Base-by-base conservation (phyloP, 2,329 filamentous ascomycete species). In the Pseudogymnoascus sp. region DNA sequence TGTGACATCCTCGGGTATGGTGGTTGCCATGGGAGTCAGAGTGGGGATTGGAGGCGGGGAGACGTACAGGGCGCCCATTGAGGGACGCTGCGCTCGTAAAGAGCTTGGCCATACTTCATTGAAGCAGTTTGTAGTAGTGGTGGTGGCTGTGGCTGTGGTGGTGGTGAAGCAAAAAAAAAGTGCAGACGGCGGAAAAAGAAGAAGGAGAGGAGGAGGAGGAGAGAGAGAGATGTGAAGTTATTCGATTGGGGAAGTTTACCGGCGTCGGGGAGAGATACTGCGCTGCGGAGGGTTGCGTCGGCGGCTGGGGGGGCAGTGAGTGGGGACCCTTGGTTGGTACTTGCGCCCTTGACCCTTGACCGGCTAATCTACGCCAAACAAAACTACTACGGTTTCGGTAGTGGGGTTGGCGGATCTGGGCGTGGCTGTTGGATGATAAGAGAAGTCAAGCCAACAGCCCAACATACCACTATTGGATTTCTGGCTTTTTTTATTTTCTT, bases 51-150 rank as follows among this genome's bases (percentile, higher is more conserved):
- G 39, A 30, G 16, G 22, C 18, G 25, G 43, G 64, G 65, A 25
- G 47, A 77, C 79, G 70, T 78, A 90, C 87, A 87, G 66, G 90
- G 81, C 69, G 83, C 88, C 89, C 89, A 94, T 82, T 88, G 85
- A 65, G 89, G 89, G 70, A 92, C 89, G 54, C 89, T 92, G 73
- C 89, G 83, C 74, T 84, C 81, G 71, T 87, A 84, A 64, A 94
- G 81, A 64, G 85, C 87, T 66, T 89, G 80, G 65, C 88, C 87
- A 81, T 88, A 91, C 79, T 91, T 90, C 88, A 90, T 91, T 50
- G 43, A 50, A 30, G 25, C 43, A 50, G 43, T 12, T 50, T 30
- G 64, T 25, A 14, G 4, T 35, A 22, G 30, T 8, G n/a, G 54
- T 50, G 22, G 28, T 58, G n/a, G n/a, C n/a, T 4, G 4, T 43